Conservation (phyloP, 495 filamentous ascomycete genomes). For the Neurospora sp. region DNA sequence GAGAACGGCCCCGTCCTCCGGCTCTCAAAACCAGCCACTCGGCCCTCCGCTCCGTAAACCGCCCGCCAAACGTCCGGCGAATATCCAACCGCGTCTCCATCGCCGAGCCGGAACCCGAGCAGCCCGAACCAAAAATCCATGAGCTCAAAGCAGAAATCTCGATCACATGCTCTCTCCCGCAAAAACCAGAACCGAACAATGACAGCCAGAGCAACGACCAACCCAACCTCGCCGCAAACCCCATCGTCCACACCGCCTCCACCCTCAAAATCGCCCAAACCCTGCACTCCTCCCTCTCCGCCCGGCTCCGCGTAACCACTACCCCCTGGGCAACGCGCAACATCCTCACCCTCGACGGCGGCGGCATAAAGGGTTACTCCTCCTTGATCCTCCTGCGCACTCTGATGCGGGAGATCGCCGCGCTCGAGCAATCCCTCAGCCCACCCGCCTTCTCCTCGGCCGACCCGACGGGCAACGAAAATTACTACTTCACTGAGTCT, state of each 20-base stretch:
- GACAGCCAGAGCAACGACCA: background rate
- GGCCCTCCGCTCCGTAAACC: too few relatives aligned
- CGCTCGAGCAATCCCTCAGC: constrained; percentile 13
- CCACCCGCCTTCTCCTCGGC: constrained; percentile 16
- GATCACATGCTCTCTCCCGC: background rate
- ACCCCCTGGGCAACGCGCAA: constrained; percentile 20
- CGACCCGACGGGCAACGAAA: constrained; percentile 14
- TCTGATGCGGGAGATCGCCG: constrained; percentile 19
- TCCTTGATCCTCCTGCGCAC: constrained; percentile 21
- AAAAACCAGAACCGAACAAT: background rate
- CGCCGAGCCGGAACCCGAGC: constrained; percentile 7
- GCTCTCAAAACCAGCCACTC: too few relatives aligned
- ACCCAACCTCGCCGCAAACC: background rate
- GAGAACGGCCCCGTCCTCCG: too few relatives aligned
- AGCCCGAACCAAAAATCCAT: background rate
- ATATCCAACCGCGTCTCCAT: constrained; percentile 20
- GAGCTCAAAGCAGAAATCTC: constrained; percentile 1
- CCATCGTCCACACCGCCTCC: background rate
- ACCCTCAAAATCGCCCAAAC: background rate
- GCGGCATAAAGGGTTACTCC: constrained; percentile 23
- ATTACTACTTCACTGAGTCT: background rate
- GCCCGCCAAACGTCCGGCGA: too few relatives aligned
- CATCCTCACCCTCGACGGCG: constrained; percentile 25
- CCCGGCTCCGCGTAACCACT: constrained; percentile 13
- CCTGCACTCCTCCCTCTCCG: constrained; percentile 2